Percentiles rank a stretch among this genome's conserved stretches.
Conservation (phyloP, 305 asterid species). For the Fraxinus latifolia region DNA sequence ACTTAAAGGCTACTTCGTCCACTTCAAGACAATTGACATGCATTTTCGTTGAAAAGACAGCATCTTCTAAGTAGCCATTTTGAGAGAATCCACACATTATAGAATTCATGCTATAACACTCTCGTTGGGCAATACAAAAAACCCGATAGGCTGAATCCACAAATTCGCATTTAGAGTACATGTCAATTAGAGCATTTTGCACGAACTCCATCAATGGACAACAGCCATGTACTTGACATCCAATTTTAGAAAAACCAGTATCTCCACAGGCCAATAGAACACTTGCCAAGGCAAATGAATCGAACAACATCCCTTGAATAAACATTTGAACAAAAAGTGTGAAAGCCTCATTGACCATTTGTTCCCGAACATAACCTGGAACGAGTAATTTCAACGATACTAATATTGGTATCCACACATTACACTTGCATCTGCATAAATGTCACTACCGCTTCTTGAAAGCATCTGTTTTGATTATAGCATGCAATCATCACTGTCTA, state of each 20-base stretch:
- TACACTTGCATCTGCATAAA: constrained; percentile 40
- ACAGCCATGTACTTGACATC: constrained; percentile 62
- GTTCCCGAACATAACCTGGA: constrained; percentile 60
- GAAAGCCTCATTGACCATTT: constrained; percentile 51
- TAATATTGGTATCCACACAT: constrained; percentile 55
- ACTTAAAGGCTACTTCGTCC: constrained; percentile 69
- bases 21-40: constrained; percentile 35
- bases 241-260: constrained; percentile 41
- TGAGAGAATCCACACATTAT: constrained; percentile 72
- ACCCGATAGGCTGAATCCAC: constrained; percentile 40
- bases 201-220: constrained; percentile 53
- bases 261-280: constrained; percentile 69
- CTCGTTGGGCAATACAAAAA: constrained; percentile 34
- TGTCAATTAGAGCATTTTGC: constrained; percentile 65
- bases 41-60: constrained; percentile 58
- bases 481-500: constrained; percentile 78
- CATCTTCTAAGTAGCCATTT: constrained; percentile 57
- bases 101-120: constrained; percentile 68
- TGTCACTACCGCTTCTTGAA: constrained; percentile 44
- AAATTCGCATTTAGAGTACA: constrained; percentile 66
- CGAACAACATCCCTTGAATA: constrained; percentile 48
- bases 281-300: constrained; percentile 66
- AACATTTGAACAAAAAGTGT: constrained; percentile 61
- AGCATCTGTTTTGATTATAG: constrained; percentile 63
- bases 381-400: constrained; percentile 32